phyloP scores from a whole-genome alignment of 208 protist species.

The Blastocrithidia nonstop region DNA sequence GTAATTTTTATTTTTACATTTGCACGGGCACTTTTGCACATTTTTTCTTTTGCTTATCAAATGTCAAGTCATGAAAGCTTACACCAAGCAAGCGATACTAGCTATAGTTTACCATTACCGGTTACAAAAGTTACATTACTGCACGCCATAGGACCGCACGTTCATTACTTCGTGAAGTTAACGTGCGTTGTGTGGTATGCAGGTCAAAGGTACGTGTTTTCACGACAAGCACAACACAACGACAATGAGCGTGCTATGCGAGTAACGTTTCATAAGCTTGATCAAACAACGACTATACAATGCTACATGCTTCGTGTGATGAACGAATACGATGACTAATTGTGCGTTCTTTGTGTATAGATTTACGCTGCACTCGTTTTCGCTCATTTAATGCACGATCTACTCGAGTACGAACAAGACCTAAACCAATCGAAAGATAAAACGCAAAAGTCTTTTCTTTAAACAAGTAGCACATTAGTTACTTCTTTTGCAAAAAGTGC shows the following conservation, averaged over 20 bases:
- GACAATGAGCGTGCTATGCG: conserved; percentile 7
- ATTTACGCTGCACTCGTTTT: conserved; percentile 10
- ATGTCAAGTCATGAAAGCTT: conserved; percentile 12
- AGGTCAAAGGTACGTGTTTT: conserved; percentile 14
- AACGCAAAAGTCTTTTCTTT: conserved; percentile 28
- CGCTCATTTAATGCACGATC: conserved; percentile 13
- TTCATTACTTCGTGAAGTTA: conserved; percentile 14
- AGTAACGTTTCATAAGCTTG: conserved; percentile 14
- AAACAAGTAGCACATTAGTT: conserved; percentile 37
- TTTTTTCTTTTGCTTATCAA: too few species aligned
- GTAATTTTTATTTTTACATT: too few species aligned
- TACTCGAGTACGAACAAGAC: conserved; percentile 25
- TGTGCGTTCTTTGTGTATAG: conserved; percentile 25
- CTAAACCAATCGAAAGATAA: conserved; percentile 36
- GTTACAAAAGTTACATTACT: conserved; percentile 7
- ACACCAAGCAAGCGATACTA: conserved; percentile 30
- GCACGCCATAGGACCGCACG: conserved; percentile 7
- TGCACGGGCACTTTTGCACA: too few species aligned
- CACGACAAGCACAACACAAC: conserved; percentile 12
- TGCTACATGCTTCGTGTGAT: conserved; percentile 6
- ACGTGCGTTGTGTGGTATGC: conserved; percentile 8
- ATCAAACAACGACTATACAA: conserved; percentile 6
- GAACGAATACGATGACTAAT: conserved; percentile 8
- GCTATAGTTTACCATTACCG: conserved; percentile 6
- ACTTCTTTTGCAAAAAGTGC: conserved; percentile 14